phyloP scores from a whole-genome alignment of 2,329 filamentous ascomycete species.

The Exophiala alcalophila region DNA sequence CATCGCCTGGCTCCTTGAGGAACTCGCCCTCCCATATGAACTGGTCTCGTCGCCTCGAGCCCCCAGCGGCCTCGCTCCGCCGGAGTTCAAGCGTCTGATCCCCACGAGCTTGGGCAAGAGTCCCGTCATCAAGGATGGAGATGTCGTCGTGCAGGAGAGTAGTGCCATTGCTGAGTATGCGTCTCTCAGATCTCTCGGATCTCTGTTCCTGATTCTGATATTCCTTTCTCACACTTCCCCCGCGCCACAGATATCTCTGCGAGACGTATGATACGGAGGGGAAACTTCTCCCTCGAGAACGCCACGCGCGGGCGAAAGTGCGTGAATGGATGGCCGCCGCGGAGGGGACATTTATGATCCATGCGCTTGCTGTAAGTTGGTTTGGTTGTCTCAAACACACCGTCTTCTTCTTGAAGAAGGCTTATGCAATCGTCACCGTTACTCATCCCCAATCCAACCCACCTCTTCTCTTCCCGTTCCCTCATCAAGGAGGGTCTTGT shows the following conservation, averaged over 20 bases:
- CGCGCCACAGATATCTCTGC: constrained; percentile 42
- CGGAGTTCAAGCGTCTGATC: constrained; percentile 40
- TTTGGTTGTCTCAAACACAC: neutral
- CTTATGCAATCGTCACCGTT: too few species aligned
- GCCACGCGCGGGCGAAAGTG: constrained; percentile 37
- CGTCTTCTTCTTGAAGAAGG: too few species aligned
- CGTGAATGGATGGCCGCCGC: constrained; percentile 48
- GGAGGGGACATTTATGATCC: constrained; percentile 48
- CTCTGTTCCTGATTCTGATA: neutral
- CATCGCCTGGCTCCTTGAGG: constrained; percentile 80
- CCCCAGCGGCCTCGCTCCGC: constrained; percentile 57
- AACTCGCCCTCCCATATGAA: constrained; percentile 73
- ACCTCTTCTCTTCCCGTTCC: too few species aligned
- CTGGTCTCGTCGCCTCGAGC: constrained; percentile 72
- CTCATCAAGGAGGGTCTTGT: too few species aligned
- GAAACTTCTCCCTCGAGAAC: constrained; percentile 39
- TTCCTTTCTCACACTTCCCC: neutral
- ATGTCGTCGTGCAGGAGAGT: constrained; percentile 43
- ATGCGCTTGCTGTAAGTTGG: constrained; percentile 38
- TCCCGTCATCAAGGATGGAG: constrained; percentile 44
- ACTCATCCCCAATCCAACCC: too few species aligned
- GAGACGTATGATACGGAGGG: constrained; percentile 45
- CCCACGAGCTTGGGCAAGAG: constrained; percentile 47
- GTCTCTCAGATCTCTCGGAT: neutral
- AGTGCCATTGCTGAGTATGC: constrained; percentile 48